Percentiles rank a stretch among this genome's conserved stretches.
Conservation (phyloP, 2,329 filamentous ascomycete species). For the Xylariales sp. region DNA sequence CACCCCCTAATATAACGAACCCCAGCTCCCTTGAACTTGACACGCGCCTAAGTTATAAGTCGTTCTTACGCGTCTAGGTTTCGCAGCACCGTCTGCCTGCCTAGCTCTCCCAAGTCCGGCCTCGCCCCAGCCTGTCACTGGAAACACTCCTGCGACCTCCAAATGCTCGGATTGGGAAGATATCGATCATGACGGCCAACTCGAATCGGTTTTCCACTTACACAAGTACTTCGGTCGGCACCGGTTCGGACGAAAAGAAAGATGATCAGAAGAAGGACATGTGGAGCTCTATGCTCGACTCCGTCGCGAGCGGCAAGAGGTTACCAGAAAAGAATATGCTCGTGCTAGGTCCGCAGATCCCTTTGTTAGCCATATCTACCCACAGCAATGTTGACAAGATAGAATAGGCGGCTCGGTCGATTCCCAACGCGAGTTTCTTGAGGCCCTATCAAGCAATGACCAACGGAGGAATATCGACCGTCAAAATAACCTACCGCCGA, state of each 20-base stretch:
- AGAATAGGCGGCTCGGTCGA: slow-evolving; percentile 79
- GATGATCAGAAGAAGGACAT: slow-evolving; percentile 86
- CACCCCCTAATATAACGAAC: slow-evolving; percentile 6
- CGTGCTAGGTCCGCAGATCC: slow-evolving; percentile 72
- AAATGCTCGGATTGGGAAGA: slow-evolving; percentile 42
- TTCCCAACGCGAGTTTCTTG: slow-evolving; percentile 86
- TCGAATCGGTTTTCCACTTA: slow-evolving; percentile 69
- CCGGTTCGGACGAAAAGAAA: slow-evolving; percentile 66
- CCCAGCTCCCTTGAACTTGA: slow-evolving; percentile 5
- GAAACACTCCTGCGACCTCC: slow-evolving; percentile 26
- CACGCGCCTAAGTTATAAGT: slow-evolving; percentile 39
- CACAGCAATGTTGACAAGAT: slow-evolving; percentile 46
- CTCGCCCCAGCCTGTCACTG: background rate
- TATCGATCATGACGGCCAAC: slow-evolving; percentile 61
- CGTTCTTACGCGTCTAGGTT: slow-evolving; percentile 39
- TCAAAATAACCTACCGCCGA: slow-evolving; percentile 74
- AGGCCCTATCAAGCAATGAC: slow-evolving; percentile 68
- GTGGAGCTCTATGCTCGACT: slow-evolving; percentile 94
- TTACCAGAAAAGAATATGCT: slow-evolving; percentile 92
- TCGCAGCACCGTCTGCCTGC: slow-evolving; percentile 26
- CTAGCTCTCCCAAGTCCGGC: slow-evolving; percentile 12
- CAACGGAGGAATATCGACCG: slow-evolving; percentile 65
- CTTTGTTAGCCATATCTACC: background rate
- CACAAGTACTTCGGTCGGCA: slow-evolving; percentile 63
- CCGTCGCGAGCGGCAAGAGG: slow-evolving; percentile 88